These are phyloP conservation scores for Acacia confusa DNA, from an alignment of 306 rosid genomes.

Conservation along the genomic window DNA sequence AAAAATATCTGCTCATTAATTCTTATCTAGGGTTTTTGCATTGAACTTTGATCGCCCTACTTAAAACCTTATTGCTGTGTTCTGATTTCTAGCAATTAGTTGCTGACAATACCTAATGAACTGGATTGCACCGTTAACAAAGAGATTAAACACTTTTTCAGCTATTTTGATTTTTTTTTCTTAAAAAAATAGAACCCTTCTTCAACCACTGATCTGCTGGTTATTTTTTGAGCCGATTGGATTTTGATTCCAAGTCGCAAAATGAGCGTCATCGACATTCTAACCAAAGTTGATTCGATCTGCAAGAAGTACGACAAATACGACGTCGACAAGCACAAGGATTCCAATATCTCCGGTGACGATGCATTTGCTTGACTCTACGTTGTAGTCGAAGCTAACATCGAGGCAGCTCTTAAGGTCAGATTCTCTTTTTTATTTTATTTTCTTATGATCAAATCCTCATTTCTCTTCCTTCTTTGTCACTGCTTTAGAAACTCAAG, in stretches of 20 bases:
- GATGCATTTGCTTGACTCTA: constrained; percentile 95
- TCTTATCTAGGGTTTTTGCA: too few relatives aligned
- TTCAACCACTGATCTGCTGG: not conserved
- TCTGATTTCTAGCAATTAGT: too few relatives aligned
- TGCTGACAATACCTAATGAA: not conserved
- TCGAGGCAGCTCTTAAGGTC: constrained; percentile 54
- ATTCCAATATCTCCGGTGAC: constrained; percentile 81
- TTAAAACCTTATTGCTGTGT: too few relatives aligned
- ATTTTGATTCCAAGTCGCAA: constrained; percentile 27
- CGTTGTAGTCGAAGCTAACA: constrained; percentile 68
- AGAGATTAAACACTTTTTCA: constrained; percentile 9
- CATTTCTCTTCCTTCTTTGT: not conserved
- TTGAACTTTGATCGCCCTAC: too few relatives aligned
- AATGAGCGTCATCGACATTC: constrained; percentile 94
- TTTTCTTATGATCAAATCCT: not conserved
- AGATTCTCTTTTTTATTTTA: not conserved
- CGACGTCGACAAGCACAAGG: constrained; percentile 80
- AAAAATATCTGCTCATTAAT: too few relatives aligned
- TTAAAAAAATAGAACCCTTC: not conserved
- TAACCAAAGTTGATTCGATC: constrained; percentile 92
- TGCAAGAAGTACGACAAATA: constrained; percentile 93
- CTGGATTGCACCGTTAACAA: not conserved
- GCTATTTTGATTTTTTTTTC: not conserved
- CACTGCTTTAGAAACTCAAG: not conserved
- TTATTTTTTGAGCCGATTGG: not conserved